Percentiles rank a stretch among this genome's conserved stretches.
Evolutionary conservation across 139 green algal species (phyloP).

Genomic region (Parachlorella kessleri): DNA sequence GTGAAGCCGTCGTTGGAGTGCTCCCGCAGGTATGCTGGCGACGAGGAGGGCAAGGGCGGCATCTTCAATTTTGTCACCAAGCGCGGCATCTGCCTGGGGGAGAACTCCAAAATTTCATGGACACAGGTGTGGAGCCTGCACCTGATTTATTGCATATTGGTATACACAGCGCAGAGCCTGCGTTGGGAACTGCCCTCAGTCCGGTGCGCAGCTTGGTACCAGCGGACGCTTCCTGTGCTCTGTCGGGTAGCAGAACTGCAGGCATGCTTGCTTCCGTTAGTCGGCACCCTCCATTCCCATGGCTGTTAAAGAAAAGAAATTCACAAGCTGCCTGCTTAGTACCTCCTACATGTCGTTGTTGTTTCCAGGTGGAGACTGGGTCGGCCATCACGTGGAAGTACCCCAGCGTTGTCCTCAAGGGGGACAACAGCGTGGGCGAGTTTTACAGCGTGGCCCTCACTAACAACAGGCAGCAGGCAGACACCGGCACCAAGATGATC

Average conservation of each 20-base stretch:
- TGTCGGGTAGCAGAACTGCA: no score
- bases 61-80: conserved; percentile 99
- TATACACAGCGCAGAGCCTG: no score
- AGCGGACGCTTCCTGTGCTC: no score
- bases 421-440: conserved; percentile 94
- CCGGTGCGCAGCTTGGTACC: no score
- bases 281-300: no score
- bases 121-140: conserved; percentile 95
- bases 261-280: no score
- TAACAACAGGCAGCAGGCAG: conserved; percentile 94
- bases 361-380: conserved; percentile 97
- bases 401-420: conserved; percentile 90
- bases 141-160: no score
- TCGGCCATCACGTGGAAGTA: conserved; percentile 99
- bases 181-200: no score
- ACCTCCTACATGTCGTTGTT: no score
- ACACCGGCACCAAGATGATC: conserved; percentile 97
- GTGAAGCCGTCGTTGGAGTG: no score
- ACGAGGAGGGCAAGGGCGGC: conserved; percentile 87
- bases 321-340: no score
- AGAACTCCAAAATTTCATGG: conserved; percentile 97
- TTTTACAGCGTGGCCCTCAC: conserved; percentile 99
- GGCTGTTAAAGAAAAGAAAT: no score
- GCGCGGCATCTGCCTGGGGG: conserved; percentile 92
- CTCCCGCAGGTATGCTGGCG: conserved; percentile 83